Percentiles rank a stretch among this genome's conserved stretches.
Evolutionary conservation across 495 filamentous ascomycete genomes (phyloP).

Genomic region (Neurospora intermedia): DNA sequence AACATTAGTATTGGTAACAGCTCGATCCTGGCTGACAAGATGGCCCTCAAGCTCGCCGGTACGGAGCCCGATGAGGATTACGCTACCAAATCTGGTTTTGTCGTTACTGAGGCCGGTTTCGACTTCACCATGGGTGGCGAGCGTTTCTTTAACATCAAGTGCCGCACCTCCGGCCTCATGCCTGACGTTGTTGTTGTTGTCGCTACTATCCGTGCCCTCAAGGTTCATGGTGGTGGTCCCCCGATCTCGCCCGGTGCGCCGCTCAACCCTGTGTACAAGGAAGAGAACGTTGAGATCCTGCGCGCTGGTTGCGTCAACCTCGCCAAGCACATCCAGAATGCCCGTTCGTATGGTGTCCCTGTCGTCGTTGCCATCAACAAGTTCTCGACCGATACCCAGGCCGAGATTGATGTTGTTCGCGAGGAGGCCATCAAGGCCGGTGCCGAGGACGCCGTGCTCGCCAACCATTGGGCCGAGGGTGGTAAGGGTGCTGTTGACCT

Average conservation of each 20-base stretch:
- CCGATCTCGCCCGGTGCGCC: constrained; percentile 78
- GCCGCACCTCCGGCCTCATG: constrained; percentile 81
- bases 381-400: constrained; percentile 86
- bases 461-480: constrained; percentile 96
- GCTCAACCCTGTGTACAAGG: constrained; percentile 74
- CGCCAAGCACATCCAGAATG: constrained; percentile 86
- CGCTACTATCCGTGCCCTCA: constrained; percentile 87
- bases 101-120: constrained; percentile 96
- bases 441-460: constrained; percentile 84
- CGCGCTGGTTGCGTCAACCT: constrained; percentile 86
- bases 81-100: constrained; percentile 75
- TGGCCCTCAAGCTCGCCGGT: constrained; percentile 90
- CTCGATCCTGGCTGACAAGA: constrained; percentile 87
- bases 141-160: constrained; percentile 99
- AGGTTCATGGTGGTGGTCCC: constrained; percentile 92
- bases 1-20: constrained; percentile 97
- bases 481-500: constrained; percentile 85
- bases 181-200: constrained; percentile 93
- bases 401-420: constrained; percentile 77
- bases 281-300: constrained; percentile 86
- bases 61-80: constrained; percentile 92
- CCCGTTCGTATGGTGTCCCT: constrained; percentile 76
- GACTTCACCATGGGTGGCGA: constrained; percentile 99
- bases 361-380: constrained; percentile 98
- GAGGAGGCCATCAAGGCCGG: constrained; percentile 90